Evolutionary conservation across 1,284 basidiomycete species (phyloP).

Genomic region (Lentinus polychrous): DNA sequence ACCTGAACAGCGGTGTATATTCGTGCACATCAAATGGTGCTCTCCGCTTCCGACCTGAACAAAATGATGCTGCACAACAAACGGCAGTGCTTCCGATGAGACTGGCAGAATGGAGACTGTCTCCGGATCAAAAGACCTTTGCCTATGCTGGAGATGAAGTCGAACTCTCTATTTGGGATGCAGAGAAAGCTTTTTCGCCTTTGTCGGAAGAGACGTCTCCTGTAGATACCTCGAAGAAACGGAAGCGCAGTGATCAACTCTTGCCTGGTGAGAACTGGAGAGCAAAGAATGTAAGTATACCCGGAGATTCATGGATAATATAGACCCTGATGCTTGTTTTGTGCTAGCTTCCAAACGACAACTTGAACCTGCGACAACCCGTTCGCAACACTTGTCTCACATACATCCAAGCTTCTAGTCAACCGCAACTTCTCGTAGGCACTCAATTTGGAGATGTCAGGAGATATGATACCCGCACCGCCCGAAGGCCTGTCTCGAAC

Average conservation of each 20-base stretch:
- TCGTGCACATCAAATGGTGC: constrained; percentile 72
- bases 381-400: constrained; percentile 70
- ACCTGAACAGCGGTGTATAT: constrained; percentile 40
- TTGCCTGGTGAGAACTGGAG: constrained; percentile 74
- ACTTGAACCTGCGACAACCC: constrained; percentile 73
- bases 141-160: constrained; percentile 86
- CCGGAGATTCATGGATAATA: not conserved
- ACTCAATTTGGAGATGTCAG: constrained; percentile 74
- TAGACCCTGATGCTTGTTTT: not conserved
- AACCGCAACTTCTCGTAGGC: constrained; percentile 62
- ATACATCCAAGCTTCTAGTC: constrained; percentile 39
- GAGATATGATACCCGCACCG: constrained; percentile 74
- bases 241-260: constrained; percentile 59
- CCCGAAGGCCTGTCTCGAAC: constrained; percentile 62
- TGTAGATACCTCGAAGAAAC: constrained; percentile 41
- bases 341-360: constrained; percentile 67
- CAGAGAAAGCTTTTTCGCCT: constrained; percentile 56
- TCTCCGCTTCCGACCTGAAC: constrained; percentile 40
- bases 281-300: constrained; percentile 56
- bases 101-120: constrained; percentile 59
- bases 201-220: constrained; percentile 14
- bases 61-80: constrained; percentile 21
- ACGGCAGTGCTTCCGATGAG: constrained; percentile 50
- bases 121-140: constrained; percentile 49
- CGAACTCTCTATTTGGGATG: constrained; percentile 79